Percentiles rank a stretch among this genome's conserved stretches.
phyloP scores from a whole-genome alignment of 176 grass and related monocot genomes.

The Oryza coarctata region DNA sequence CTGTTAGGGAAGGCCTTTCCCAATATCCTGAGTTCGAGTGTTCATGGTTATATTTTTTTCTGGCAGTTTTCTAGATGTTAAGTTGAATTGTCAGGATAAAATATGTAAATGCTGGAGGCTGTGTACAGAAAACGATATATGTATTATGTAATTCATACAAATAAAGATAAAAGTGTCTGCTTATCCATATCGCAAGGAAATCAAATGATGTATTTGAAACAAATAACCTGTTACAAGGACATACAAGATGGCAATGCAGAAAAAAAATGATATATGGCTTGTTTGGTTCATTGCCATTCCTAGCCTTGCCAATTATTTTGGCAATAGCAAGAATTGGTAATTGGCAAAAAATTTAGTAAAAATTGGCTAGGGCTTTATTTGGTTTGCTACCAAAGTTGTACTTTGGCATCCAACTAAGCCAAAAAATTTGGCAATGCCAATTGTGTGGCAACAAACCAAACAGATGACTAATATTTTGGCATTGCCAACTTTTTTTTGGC shows the following conservation, averaged over 20 bases:
- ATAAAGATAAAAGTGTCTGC: background rate
- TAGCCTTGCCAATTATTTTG: background rate
- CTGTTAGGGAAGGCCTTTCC: background rate
- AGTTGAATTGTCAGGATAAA: background rate
- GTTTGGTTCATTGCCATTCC: background rate
- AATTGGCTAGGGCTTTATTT: background rate
- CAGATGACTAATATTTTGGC: background rate
- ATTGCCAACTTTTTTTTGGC: background rate
- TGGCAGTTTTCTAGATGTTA: background rate
- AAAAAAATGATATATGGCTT: background rate
- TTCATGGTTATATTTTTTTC: no score
- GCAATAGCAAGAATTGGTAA: background rate
- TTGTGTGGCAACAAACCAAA: background rate
- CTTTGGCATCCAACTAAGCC: background rate
- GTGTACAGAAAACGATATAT: background rate
- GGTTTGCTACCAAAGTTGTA: background rate
- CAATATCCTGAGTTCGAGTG: no score
- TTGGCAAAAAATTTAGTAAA: background rate
- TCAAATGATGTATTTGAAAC: background rate
- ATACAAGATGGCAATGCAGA: background rate
- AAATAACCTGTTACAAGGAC: background rate
- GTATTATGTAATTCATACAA: background rate
- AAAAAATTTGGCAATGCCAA: background rate
- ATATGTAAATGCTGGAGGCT: constrained; percentile 2
- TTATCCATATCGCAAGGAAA: background rate